Evolutionary conservation across 1,284 basidiomycete genomes (phyloP).

Genomic region (Cutaneotrichosporon arboriforme): DNA sequence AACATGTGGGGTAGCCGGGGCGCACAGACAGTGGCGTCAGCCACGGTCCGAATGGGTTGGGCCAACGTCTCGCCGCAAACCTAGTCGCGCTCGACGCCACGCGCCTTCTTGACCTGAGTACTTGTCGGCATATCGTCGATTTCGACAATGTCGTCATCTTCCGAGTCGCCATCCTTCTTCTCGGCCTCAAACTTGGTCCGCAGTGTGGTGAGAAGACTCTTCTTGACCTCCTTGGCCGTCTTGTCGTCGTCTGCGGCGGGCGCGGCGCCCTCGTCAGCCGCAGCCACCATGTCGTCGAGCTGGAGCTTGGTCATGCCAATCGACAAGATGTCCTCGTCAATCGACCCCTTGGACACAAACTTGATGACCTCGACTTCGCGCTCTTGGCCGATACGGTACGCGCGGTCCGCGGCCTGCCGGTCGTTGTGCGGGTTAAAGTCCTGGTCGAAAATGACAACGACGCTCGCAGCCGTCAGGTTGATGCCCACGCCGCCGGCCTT

Average conservation of each 20-base stretch:
- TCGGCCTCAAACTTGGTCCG: conserved; percentile 25
- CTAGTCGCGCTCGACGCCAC: not conserved
- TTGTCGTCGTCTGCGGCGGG: conserved; percentile 58
- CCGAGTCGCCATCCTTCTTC: not conserved
- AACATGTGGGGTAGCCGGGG: no score
- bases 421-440: conserved; percentile 88
- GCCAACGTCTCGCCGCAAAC: no score
- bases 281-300: conserved; percentile 74
- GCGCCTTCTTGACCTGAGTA: conserved; percentile 7
- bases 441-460: conserved; percentile 95
- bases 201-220: conserved; percentile 36
- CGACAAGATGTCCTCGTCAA: conserved; percentile 92
- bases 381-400: conserved; percentile 74
- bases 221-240: conserved; percentile 31
- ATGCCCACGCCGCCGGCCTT: conserved; percentile 76
- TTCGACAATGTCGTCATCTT: not conserved
- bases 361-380: conserved; percentile 62
- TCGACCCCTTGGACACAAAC: conserved; percentile 84
- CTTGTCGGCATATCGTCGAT: not conserved
- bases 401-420: conserved; percentile 92
- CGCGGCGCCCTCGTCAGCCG: conserved; percentile 51
- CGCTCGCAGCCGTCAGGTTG: conserved; percentile 84
- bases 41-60: no score
- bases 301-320: conserved; percentile 85
- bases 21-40: no score